Evolutionary conservation across 345 rosid genomes (phyloP), one percentile per base, ranked within the genome.

Genomic region (Lepidium didymum): DNA sequence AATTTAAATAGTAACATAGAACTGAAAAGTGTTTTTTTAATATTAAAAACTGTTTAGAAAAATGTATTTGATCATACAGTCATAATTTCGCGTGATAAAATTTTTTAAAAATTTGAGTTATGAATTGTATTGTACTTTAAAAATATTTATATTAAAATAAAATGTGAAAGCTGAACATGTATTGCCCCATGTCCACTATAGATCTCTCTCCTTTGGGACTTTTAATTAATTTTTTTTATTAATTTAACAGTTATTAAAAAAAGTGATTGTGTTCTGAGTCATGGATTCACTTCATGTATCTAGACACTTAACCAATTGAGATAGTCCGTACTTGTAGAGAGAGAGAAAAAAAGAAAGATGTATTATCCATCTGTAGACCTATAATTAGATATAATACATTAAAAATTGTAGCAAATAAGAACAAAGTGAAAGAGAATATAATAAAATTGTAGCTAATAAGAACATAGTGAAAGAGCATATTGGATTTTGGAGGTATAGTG

Each of bases 401-500:
- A 33, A 40, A 40, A 41, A 40, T 29, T 27, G 54, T 25, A 37
- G 42, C 42, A 23, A 45, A 16, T 46, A 10, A 15, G 47, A 37
- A 44, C 19, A 58, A 14, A 67, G 77, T 73, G 73, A 74, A 61
- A 61, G 51, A 54, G 74, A 73, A 74, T 44, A 52, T 1, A 51
- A 10, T n/a, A 33, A 40, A 19, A 19, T 19, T 19, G 59, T 23
- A 36, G 41, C 41, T 34, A 44, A 15, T 45, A 9, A 21, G 46
- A 37, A 44, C 18, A 58, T 21, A 67, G 77, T 73, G 73, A 74
- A 61, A 54, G 51, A 54, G 74, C 78, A 74, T 44, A 52, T 54
- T 15, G 44, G 62, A 59, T 44, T 37, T 52, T 27, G 4, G 56
- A 42, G 68, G 73, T 43, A 6, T 53, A 53, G 73, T 74, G 78